Base-by-base conservation (phyloP, 2,329 filamentous ascomycete genomes). In the Alternaria sp. region DNA sequence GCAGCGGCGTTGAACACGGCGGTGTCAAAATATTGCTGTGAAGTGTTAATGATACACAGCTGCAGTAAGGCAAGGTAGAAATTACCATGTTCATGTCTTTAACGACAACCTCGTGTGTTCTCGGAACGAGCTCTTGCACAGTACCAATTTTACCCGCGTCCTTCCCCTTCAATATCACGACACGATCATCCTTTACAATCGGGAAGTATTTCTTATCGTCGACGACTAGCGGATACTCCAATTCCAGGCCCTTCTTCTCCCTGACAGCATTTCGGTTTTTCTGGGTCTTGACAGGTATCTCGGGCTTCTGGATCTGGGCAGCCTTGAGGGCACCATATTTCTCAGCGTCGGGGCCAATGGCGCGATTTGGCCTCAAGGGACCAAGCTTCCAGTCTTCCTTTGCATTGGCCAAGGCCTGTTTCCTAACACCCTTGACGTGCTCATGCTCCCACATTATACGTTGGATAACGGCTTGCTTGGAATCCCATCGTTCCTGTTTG, bases 91-190 rank as follows among this genome's bases (percentile, higher is more conserved):
- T 83, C 51, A 83, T 30, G 22, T 74, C 78, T 47, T 73, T 71
- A 34, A 84, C 60, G 7, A 69, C 60, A 39, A 81, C 70, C 9
- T 68, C 63, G 28, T 78, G 76, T 14, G 66, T 68, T 2, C 78
- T 70, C 2, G 67, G 53, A 12, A 77, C 80, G 46, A 96, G 81
- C 1, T 81, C 77, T 61, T 76, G 78, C 44, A 98, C 87, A n/a
- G 82, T 81, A 51, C 92, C 91, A 79, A 99, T 95, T 81, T 90
- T 92, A 71, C 93, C 93, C 81, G 89, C 91, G 72, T 95, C 91
- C 36, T 85, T 86, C 8, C 94, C 94, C 62, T 90, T 87, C 54
- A 93, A 81, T 59, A 98, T 81, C 54, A 94, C 91, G 32, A 97
- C 93, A 61, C 95, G 87, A 79, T 98, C 95, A 7, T 89, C 88